phyloP scores from a whole-genome alignment of 345 rosid genomes.

The Corchorus capsularis region DNA sequence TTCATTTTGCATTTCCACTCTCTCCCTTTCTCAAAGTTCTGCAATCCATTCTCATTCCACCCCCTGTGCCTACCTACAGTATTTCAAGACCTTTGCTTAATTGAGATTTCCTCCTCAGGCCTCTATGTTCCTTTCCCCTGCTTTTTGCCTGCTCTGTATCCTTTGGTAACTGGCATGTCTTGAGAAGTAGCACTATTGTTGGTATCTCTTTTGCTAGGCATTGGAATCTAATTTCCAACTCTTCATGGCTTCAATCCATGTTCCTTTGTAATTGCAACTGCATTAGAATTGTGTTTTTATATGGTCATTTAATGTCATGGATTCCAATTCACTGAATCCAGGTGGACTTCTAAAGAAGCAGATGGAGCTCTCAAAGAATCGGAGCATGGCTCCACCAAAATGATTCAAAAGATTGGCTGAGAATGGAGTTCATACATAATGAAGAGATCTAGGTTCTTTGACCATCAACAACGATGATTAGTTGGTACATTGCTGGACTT shows the following conservation, averaged over 20 bases:
- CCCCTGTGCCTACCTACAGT: neutral
- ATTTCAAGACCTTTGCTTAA: neutral
- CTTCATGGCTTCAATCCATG: neutral
- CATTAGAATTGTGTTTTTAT: neutral
- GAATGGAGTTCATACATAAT: neutral
- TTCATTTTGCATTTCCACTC: neutral
- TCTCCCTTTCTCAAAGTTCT: neutral
- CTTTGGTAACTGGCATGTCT: neutral
- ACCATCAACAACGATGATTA: neutral
- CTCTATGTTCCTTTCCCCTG: neutral
- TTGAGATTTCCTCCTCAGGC: neutral
- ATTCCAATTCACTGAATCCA: conserved; percentile 25
- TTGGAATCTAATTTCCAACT: neutral
- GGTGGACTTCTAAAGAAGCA: conserved; percentile 49
- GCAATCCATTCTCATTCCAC: neutral
- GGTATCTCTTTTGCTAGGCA: neutral
- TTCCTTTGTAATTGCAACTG: neutral
- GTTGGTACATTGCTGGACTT: neutral
- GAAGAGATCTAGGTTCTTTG: neutral
- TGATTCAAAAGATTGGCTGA: conserved; percentile 22
- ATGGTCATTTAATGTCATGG: neutral
- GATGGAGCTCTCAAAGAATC: conserved; percentile 30
- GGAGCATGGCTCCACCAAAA: conserved; percentile 33
- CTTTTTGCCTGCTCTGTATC: neutral
- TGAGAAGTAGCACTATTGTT: neutral